These are phyloP conservation scores for Nakazawaea molendinolei DNA, from an alignment of 805 yeast genomes.

Conservation along the genomic window DNA sequence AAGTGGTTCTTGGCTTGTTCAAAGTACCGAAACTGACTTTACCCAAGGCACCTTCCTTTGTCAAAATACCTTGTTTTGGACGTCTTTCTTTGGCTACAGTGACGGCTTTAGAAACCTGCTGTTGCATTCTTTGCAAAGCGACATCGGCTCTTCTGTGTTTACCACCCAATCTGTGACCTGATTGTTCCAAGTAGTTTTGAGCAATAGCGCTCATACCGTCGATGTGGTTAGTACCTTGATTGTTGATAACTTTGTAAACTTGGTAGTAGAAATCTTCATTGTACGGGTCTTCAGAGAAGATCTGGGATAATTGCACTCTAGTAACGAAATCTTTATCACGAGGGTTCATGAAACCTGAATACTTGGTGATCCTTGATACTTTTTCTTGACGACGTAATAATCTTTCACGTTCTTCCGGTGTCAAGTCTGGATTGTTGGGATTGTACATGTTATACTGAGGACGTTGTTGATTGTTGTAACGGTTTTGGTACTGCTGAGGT, in stretches of 20 bases:
- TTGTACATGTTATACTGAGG: constrained; percentile 16
- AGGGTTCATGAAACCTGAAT: constrained; percentile 94
- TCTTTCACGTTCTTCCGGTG: constrained; percentile 69
- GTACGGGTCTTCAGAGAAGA: constrained; percentile 95
- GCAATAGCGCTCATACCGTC: constrained; percentile 77
- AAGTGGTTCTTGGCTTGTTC: constrained; percentile 82
- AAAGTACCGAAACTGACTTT: constrained; percentile 73
- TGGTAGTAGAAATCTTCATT: constrained; percentile 96
- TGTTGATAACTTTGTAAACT: constrained; percentile 72
- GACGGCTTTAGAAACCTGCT: constrained; percentile 94
- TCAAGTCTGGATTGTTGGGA: constrained; percentile 33
- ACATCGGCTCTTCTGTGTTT: constrained; percentile 79
- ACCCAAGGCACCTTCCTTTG: constrained; percentile 83
- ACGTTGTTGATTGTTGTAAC: not conserved
- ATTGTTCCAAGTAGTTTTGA: constrained; percentile 82
- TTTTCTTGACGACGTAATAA: constrained; percentile 65
- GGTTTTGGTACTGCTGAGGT: not conserved
- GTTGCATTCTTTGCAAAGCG: constrained; percentile 95
- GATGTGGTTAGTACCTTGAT: constrained; percentile 44
- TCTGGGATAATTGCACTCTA: constrained; percentile 88
- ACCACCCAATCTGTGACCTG: constrained; percentile 88
- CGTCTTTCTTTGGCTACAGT: constrained; percentile 83
- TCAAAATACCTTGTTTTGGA: constrained; percentile 57
- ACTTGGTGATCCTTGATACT: constrained; percentile 67
- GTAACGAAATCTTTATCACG: constrained; percentile 95